Evolutionary conservation across 176 grass and related monocot species (phyloP).

Genomic region (Miscanthus lutarioriparius): DNA sequence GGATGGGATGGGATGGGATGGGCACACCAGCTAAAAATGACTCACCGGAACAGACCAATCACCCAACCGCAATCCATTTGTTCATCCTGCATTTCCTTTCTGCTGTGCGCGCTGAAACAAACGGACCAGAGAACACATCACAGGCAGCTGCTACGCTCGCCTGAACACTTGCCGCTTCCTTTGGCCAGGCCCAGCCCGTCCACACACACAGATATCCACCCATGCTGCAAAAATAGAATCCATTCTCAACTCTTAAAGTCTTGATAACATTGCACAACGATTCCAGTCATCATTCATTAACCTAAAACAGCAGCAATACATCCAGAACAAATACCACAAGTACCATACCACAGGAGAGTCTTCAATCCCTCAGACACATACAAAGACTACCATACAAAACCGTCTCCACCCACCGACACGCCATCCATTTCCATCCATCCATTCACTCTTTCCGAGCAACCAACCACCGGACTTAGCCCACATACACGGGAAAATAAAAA

Average conservation of each 20-base stretch:
- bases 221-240: background rate
- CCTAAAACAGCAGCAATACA: background rate
- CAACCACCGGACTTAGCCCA: background rate
- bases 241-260: background rate
- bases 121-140: background rate
- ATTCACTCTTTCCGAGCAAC: background rate
- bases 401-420: background rate
- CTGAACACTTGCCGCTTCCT: too few species aligned
- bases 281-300: background rate
- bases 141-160: too few species aligned
- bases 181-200: too few species aligned
- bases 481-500: background rate
- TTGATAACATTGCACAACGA: background rate
- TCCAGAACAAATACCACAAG: background rate
- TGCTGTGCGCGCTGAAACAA: too few species aligned
- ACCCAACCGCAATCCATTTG: too few species aligned
- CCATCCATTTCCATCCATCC: background rate
- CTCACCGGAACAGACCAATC: too few species aligned
- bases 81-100: too few species aligned
- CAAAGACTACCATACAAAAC: background rate
- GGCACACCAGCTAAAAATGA: too few species aligned
- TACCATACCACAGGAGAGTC: background rate
- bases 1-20: too few species aligned
- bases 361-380: background rate
- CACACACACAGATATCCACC: too few species aligned